A percentile compares a stretch with the other conserved stretches of the same genome.
These are phyloP conservation scores for Tuber brumale DNA, from an alignment of 495 filamentous ascomycete species.

Conservation along the genomic window DNA sequence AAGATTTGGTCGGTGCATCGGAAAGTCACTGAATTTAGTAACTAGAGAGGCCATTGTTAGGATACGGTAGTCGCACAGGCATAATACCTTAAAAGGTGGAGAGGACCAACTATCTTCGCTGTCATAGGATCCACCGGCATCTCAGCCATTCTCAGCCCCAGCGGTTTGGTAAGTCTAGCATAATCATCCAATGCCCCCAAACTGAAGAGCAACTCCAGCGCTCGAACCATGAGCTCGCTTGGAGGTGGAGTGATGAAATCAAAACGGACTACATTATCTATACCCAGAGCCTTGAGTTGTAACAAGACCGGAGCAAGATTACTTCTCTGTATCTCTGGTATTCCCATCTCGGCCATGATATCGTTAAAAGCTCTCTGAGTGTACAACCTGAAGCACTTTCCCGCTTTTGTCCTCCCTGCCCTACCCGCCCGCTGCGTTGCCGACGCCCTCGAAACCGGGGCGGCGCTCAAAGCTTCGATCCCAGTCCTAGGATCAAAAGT, in stretches of 20 bases:
- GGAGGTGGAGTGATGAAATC: conserved; percentile 85
- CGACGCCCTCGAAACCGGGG: conserved; percentile 83
- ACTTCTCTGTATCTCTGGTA: conserved; percentile 88
- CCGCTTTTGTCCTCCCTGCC: conserved; percentile 83
- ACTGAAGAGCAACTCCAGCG: conserved; percentile 80
- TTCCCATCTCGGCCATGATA: conserved; percentile 61
- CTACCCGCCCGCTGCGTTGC: conserved; percentile 87
- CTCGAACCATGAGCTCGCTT: conserved; percentile 77
- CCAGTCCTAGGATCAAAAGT: conserved; percentile 80
- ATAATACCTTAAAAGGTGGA: conserved; percentile 1
- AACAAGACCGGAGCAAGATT: conserved; percentile 87
- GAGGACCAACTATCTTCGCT: conserved; percentile 73
- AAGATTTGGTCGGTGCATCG: conserved; percentile 78
- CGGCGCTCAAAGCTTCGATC: conserved; percentile 86
- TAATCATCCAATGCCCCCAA: conserved; percentile 85
- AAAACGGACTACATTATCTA: conserved; percentile 91
- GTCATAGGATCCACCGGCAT: conserved; percentile 95
- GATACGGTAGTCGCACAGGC: neutral
- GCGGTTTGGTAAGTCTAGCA: conserved; percentile 80
- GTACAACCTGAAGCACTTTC: conserved; percentile 92
- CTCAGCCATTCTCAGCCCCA: conserved; percentile 89
- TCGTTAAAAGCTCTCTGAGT: conserved; percentile 66
- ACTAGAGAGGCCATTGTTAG: conserved; percentile 4
- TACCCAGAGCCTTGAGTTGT: conserved; percentile 91
- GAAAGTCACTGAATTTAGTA: conserved; percentile 48